phyloP scores from a whole-genome alignment of 805 yeast genomes.

The Grigorovia transvaalensis region DNA sequence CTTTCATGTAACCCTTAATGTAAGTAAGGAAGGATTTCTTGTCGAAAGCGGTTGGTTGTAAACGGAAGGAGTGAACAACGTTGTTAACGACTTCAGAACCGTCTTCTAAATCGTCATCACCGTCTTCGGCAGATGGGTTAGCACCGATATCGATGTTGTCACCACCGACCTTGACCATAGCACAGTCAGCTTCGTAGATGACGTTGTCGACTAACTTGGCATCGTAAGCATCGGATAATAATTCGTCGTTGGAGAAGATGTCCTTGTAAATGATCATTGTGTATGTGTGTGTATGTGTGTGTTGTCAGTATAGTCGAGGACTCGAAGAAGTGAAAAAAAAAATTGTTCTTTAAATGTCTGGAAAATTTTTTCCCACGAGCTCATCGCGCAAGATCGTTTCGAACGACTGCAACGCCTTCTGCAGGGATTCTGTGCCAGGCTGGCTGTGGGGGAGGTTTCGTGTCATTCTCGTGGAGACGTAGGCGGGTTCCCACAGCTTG shows the following conservation, averaged over 20 bases:
- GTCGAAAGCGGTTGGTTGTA: slow-evolving; percentile 92
- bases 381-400: background rate
- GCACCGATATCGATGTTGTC: slow-evolving; percentile 98
- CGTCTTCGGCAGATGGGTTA: slow-evolving; percentile 98
- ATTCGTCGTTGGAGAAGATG: slow-evolving; percentile 89
- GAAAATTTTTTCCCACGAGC: background rate
- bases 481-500: background rate
- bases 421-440: background rate
- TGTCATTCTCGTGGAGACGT: slow-evolving; percentile 3
- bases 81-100: slow-evolving; percentile 91
- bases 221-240: slow-evolving; percentile 95
- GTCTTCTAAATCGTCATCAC: slow-evolving; percentile 70
- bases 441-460: slow-evolving; percentile 10
- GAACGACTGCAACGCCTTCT: background rate
- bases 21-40: slow-evolving; percentile 94
- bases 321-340: background rate
- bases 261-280: slow-evolving; percentile 47
- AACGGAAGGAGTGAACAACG: slow-evolving; percentile 97
- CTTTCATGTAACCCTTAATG: slow-evolving; percentile 99
- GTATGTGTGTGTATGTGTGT: background rate
- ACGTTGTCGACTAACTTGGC: slow-evolving; percentile 76
- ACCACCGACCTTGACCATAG: slow-evolving; percentile 79
- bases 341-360: background rate
- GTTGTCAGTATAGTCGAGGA: background rate
- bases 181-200: slow-evolving; percentile 95